Evolutionary conservation across 2,329 filamentous ascomycete species (phyloP), one percentile per base, ranked within the genome.

Genomic region (Berkeleyomyces rouxiae): DNA sequence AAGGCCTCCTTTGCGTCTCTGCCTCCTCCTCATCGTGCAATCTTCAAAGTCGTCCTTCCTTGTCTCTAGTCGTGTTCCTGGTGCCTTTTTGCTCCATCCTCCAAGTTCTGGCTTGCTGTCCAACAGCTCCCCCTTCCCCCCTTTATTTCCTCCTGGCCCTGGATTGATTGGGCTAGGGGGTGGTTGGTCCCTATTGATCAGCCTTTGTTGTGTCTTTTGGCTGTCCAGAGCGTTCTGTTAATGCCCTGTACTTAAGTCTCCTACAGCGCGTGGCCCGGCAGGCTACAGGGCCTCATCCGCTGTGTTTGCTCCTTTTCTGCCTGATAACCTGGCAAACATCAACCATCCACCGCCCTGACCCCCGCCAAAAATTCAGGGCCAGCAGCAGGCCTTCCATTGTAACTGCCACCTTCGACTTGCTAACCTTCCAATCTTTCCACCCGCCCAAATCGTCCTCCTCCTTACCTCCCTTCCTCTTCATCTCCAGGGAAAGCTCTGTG

Each of bases 111-210:
- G 59, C 59, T 55, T 61, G 47, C 60, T 16, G 39, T 53, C 44
- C 49, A 55, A 37, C 43, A 57, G 31, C 58, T 58, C 39, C 49
- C 42, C 42, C 63, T 40, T 33, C 51, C 59, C 59, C 63, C 63
- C 63, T 64, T 64, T 64, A 64, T 64, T 64, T 64, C 63, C 63
- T 55, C 62, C 46, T 42, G 46, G 39, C 43, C 40, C 42, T 23
- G 46, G 47, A 31, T 60, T 58, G 33, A 46, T 36, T 11, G 31
- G 47, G 49, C 46, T 42, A 61, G 58, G 58, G 57, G 57, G 36
- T 55, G 51, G 51, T 39, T 55, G 51, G 51, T 23, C 23, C 33
- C 37, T 1, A 10, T 31, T 44, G 23, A 31, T 42, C n/a, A 36
- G 53, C 33, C n/a, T 11, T 60, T 60, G 58, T 60, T 60, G 42